These are phyloP conservation scores for Centella asiatica DNA, from an alignment of 129 eudicot species.

Conservation along the genomic window DNA sequence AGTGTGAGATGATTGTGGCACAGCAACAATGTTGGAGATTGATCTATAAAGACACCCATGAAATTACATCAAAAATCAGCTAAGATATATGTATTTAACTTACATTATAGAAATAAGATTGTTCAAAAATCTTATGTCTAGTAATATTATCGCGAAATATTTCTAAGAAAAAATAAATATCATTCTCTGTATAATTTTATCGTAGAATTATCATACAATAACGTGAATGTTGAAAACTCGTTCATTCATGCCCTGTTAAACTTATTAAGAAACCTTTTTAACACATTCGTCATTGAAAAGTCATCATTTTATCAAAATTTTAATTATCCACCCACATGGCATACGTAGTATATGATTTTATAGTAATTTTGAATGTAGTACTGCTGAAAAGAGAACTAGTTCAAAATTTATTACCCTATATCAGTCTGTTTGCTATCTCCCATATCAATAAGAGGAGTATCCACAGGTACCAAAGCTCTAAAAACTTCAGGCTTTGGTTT, in stretches of 20 bases:
- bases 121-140: too few relatives aligned
- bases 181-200: too few relatives aligned
- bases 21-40: constrained; percentile 28
- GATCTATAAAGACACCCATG: constrained; percentile 33
- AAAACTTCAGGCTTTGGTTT: constrained; percentile 36
- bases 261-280: too few relatives aligned
- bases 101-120: too few relatives aligned
- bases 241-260: too few relatives aligned
- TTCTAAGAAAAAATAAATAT: too few relatives aligned
- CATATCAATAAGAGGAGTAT: constrained; percentile 67
- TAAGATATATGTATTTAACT: not conserved
- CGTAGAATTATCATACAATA: too few relatives aligned
- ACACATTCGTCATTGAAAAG: too few relatives aligned
- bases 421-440: constrained; percentile 41
- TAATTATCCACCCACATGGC: too few relatives aligned
- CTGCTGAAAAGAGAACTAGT: not conserved
- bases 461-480: constrained; percentile 48
- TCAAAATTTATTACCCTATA: constrained; percentile 33
- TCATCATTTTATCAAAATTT: too few relatives aligned
- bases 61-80: not conserved
- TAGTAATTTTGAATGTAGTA: not conserved
- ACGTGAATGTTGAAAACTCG: too few relatives aligned
- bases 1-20: constrained; percentile 28
- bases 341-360: not conserved
- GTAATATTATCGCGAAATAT: too few relatives aligned